phyloP scores from a whole-genome alignment of 2,329 filamentous ascomycete species.

The Rutstroemia sp. region DNA sequence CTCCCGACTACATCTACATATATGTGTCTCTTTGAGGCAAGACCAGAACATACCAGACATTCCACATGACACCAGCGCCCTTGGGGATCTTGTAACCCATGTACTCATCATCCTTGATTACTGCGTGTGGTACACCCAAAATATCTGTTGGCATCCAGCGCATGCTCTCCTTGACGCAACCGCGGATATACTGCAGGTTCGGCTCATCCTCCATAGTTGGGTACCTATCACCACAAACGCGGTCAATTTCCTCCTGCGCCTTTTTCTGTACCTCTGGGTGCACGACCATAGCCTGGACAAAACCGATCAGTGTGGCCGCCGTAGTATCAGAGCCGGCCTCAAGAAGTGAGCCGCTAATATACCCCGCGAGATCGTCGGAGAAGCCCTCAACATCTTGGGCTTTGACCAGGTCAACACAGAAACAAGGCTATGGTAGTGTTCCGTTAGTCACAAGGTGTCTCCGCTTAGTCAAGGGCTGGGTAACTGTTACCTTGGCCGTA shows the following conservation, averaged over 20 bases:
- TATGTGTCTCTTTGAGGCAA: not conserved
- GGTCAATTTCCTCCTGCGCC: conserved; percentile 39
- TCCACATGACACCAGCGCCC: conserved; percentile 31
- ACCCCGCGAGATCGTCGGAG: not conserved
- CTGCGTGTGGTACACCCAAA: conserved; percentile 31
- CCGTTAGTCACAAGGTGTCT: not conserved
- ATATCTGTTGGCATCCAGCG: conserved; percentile 33
- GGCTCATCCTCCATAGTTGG: conserved; percentile 39
- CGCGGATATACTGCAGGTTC: conserved; percentile 36
- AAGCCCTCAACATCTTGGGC: not conserved
- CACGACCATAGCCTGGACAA: conserved; percentile 31
- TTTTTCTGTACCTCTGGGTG: conserved; percentile 37
- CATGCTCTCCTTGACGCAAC: conserved; percentile 38
- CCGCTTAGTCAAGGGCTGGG: not conserved
- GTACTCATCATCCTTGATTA: conserved; percentile 6
- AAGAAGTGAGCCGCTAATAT: conserved; percentile 21
- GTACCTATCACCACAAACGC: conserved; percentile 39
- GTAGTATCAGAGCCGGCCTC: conserved; percentile 34
- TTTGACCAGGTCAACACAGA: conserved; percentile 10
- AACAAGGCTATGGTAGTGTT: conserved; percentile 6
- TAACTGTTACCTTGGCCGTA: conserved; percentile 2
- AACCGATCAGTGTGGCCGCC: conserved; percentile 28
- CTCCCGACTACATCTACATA: not conserved
- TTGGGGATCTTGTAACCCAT: conserved; percentile 39
- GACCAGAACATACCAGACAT: conserved; percentile 26